phyloP scores from a whole-genome alignment of 208 protist genomes.

The Wallacemonas sp. region DNA sequence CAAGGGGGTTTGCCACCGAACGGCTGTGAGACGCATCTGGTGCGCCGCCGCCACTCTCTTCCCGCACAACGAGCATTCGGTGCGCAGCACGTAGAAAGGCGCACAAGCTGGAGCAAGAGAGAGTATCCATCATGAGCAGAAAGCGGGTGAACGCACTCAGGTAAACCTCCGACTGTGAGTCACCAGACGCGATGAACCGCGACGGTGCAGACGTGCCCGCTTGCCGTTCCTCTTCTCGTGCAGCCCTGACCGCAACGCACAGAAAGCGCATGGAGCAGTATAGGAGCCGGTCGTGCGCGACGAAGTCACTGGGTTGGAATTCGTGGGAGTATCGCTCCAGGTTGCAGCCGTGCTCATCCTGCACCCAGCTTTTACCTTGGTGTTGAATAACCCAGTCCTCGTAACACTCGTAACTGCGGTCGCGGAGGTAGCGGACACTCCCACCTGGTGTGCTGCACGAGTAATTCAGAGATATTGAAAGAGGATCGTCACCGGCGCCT shows the following conservation, averaged over 20 bases:
- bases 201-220: neutral
- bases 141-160: slow-evolving; percentile 39
- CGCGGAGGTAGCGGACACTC: slow-evolving; percentile 27
- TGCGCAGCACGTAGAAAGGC: slow-evolving; percentile 23
- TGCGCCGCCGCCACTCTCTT: slow-evolving; percentile 9
- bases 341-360: slow-evolving; percentile 10
- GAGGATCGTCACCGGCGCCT: neutral
- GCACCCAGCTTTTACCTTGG: slow-evolving; percentile 11
- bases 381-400: slow-evolving; percentile 31
- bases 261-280: slow-evolving; percentile 28
- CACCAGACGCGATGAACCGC: neutral
- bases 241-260: slow-evolving; percentile 21
- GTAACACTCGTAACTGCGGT: slow-evolving; percentile 33
- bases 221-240: slow-evolving; percentile 7
- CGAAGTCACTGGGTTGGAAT: slow-evolving; percentile 20
- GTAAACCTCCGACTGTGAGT: slow-evolving; percentile 37
- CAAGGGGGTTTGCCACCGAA: neutral
- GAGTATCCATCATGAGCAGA: slow-evolving; percentile 38
- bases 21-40: neutral
- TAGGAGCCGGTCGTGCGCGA: slow-evolving; percentile 30
- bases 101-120: slow-evolving; percentile 25
- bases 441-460: slow-evolving; percentile 20
- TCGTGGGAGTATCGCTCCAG: slow-evolving; percentile 19
- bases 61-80: slow-evolving; percentile 20
- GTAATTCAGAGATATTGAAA: slow-evolving; percentile 19